phyloP scores from a whole-genome alignment of 352 stramenopile genomes.

The Globisporangium cylindrosporum region DNA sequence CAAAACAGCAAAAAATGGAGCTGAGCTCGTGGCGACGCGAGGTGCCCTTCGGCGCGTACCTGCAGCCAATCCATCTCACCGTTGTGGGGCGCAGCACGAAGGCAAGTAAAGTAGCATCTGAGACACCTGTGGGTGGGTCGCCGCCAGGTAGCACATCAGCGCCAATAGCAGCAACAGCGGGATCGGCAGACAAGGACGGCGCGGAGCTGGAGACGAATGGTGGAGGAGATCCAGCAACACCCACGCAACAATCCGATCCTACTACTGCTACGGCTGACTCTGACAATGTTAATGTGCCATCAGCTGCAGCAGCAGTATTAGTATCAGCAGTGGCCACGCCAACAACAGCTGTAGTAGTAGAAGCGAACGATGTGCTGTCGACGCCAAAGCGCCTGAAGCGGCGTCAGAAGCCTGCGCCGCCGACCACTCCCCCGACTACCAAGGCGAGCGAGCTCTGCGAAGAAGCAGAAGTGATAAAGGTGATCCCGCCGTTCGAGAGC shows the following conservation, averaged over 20 bases:
- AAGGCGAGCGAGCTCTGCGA: neutral
- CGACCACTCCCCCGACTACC: neutral
- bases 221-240: neutral
- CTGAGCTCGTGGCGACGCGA: constrained; percentile 8
- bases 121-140: neutral
- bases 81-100: constrained; percentile 10
- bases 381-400: constrained; percentile 28
- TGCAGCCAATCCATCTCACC: constrained; percentile 47
- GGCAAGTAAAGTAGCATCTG: neutral
- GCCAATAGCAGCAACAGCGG: constrained; percentile 1
- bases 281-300: neutral
- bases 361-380: neutral
- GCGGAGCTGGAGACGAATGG: neutral
- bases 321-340: neutral
- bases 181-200: neutral
- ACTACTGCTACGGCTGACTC: neutral
- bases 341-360: constrained; percentile 3
- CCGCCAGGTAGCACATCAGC: neutral
- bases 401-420: constrained; percentile 22
- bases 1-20: constrained; percentile 10
- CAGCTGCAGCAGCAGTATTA: neutral
- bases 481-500: constrained; percentile 54
- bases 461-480: constrained; percentile 12
- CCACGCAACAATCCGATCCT: neutral
- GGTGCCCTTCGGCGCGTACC: constrained; percentile 33